Conservation (phyloP, 129 eudicot genomes). For the Daucus carota region DNA sequence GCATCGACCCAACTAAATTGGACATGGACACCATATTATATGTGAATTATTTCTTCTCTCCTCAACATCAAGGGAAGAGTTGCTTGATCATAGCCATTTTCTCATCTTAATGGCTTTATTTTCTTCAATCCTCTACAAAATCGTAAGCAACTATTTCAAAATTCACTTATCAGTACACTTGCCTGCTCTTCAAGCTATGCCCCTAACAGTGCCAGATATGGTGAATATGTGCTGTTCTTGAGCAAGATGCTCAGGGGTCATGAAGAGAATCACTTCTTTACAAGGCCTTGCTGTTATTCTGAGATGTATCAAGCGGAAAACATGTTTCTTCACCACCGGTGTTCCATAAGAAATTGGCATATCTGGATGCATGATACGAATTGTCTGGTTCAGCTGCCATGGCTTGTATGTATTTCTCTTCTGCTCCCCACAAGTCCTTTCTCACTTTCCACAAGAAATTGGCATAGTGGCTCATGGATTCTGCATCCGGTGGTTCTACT, state of each 20-base stretch:
- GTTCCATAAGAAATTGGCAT: conserved; percentile 52
- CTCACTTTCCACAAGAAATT: conserved; percentile 36
- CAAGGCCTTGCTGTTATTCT: conserved; percentile 4
- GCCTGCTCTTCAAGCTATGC: background rate
- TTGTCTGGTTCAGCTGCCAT: conserved; percentile 37
- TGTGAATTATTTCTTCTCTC: background rate
- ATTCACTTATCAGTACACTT: background rate
- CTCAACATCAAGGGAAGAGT: background rate
- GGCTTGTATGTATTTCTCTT: conserved; percentile 38
- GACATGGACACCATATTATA: background rate
- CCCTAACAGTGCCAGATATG: background rate
- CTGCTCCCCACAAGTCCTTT: conserved; percentile 42
- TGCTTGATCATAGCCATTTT: background rate
- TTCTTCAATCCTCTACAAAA: too few relatives aligned
- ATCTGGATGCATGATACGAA: conserved; percentile 31
- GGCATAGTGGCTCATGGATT: conserved; percentile 29
- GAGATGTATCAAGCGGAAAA: conserved; percentile 23
- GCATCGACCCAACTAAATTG: background rate
- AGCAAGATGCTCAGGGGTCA: background rate
- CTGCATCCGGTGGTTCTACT: conserved; percentile 33
- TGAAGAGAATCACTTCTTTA: background rate
- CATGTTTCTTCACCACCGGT: conserved; percentile 54
- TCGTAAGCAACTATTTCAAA: background rate
- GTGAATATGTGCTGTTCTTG: background rate
- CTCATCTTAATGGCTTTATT: background rate